Percentiles rank a stretch among this genome's conserved stretches.
Evolutionary conservation across 2,329 filamentous ascomycete genomes (phyloP).

Genomic region (Botrytis medusae): DNA sequence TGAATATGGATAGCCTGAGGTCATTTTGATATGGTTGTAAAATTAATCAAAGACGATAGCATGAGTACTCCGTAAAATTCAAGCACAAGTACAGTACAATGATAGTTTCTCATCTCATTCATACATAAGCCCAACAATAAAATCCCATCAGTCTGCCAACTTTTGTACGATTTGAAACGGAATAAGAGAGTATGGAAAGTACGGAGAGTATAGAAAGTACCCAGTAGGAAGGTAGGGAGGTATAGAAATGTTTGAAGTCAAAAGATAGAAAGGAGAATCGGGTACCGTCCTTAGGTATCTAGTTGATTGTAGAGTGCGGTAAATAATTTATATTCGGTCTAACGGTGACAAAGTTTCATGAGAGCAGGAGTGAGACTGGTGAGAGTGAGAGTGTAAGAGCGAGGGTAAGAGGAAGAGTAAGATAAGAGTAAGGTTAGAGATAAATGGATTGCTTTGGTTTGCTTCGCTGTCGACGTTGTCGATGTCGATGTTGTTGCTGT

Average conservation of each 20-base stretch:
- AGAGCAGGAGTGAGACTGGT: not conserved
- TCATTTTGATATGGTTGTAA: slow-evolving; percentile 9
- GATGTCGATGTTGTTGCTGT: not conserved
- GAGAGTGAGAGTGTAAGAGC: not conserved
- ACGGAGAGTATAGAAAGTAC: not conserved
- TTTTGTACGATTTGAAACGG: not conserved
- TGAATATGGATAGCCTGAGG: slow-evolving; percentile 16
- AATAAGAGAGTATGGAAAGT: not conserved
- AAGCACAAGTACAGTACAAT: slow-evolving; percentile 15
- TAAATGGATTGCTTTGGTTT: not conserved
- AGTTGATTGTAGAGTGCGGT: not conserved
- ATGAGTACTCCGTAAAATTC: not conserved
- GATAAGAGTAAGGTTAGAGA: not conserved
- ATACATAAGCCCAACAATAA: slow-evolving; percentile 23
- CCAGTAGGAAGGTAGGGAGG: not conserved
- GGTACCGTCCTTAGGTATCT: not conserved
- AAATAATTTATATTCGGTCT: not conserved
- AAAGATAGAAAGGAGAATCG: not conserved
- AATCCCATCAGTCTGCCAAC: slow-evolving; percentile 10
- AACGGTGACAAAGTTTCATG: not conserved
- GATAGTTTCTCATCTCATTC: not conserved
- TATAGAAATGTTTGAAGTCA: not conserved
- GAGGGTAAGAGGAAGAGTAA: not conserved
- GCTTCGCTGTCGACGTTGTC: not conserved
- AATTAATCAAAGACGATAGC: slow-evolving; percentile 25